Evolutionary conservation across 2,329 filamentous ascomycete genomes (phyloP).

Genomic region (Fusarium sp.): DNA sequence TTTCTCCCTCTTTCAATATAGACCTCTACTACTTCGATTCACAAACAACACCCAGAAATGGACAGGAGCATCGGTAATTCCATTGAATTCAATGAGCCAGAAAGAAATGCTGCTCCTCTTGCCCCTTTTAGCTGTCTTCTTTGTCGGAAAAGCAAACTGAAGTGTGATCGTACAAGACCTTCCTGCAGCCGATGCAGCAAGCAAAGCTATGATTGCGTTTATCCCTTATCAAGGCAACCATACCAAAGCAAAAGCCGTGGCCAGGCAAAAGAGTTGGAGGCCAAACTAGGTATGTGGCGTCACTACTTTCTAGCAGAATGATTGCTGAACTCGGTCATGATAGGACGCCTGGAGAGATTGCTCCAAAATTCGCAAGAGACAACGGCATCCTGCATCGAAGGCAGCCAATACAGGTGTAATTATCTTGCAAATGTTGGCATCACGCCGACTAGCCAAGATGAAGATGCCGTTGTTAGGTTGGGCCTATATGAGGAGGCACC

Average conservation of each 20-base stretch:
- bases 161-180: slow-evolving; percentile 13
- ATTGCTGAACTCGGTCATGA: background rate
- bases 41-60: background rate
- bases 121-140: slow-evolving; percentile 15
- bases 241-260: slow-evolving; percentile 6
- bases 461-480: background rate
- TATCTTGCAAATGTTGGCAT: rapidly evolving
- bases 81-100: rapidly evolving
- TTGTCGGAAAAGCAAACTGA: slow-evolving; percentile 22
- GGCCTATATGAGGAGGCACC: background rate
- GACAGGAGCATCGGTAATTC: no score
- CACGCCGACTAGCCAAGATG: background rate
- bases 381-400: no score
- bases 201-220: slow-evolving; percentile 12
- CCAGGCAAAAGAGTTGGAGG: slow-evolving; percentile 7
- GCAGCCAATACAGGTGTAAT: background rate
- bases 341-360: slow-evolving; percentile 11
- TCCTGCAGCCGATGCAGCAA: slow-evolving; percentile 18
- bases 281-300: background rate
- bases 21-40: background rate
- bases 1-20: background rate
- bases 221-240: slow-evolving; percentile 8
- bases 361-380: background rate
- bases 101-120: background rate
- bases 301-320: rapidly evolving